These are phyloP conservation scores for Colletotrichum ledebouriae DNA, from an alignment of 2,329 filamentous ascomycete genomes.

Conservation along the genomic window DNA sequence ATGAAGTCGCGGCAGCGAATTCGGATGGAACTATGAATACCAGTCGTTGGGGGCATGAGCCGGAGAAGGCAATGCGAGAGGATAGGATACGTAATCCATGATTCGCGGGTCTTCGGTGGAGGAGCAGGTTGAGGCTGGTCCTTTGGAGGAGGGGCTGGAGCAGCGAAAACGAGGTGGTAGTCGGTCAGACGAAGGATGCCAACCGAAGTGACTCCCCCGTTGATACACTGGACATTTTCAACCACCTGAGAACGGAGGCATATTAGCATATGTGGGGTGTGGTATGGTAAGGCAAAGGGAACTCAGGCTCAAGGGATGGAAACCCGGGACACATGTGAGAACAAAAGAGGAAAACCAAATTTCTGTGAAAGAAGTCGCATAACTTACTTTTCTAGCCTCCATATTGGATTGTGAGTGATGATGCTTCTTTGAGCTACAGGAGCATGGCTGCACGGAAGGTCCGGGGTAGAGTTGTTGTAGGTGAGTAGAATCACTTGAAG, in stretches of 20 bases:
- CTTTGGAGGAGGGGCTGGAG: constrained; percentile 53
- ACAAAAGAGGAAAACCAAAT: neutral
- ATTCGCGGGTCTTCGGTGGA: constrained; percentile 67
- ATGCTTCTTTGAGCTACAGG: constrained; percentile 37
- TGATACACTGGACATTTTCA: constrained; percentile 72
- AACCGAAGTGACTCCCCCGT: constrained; percentile 68
- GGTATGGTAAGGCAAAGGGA: neutral
- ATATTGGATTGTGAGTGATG: constrained; percentile 46
- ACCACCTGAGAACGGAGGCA: constrained; percentile 53
- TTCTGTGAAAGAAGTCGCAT: neutral
- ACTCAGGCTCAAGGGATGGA: too few species aligned
- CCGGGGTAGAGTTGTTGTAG: constrained; percentile 18
- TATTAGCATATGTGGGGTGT: constrained; percentile 43
- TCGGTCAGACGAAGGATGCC: constrained; percentile 73
- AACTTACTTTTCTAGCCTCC: constrained; percentile 58
- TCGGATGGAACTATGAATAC: constrained; percentile 84
- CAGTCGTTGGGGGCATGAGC: constrained; percentile 77
- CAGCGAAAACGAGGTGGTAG: constrained; percentile 71
- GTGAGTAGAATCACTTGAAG: constrained; percentile 26
- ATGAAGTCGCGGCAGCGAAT: constrained; percentile 94
- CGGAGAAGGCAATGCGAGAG: constrained; percentile 85
- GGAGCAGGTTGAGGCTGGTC: constrained; percentile 34
- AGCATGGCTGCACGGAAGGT: constrained; percentile 39
- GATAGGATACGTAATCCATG: constrained; percentile 96
- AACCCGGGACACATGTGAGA: too few species aligned